phyloP scores from a whole-genome alignment of 495 filamentous ascomycete species.

The Daldinia concentrica region DNA sequence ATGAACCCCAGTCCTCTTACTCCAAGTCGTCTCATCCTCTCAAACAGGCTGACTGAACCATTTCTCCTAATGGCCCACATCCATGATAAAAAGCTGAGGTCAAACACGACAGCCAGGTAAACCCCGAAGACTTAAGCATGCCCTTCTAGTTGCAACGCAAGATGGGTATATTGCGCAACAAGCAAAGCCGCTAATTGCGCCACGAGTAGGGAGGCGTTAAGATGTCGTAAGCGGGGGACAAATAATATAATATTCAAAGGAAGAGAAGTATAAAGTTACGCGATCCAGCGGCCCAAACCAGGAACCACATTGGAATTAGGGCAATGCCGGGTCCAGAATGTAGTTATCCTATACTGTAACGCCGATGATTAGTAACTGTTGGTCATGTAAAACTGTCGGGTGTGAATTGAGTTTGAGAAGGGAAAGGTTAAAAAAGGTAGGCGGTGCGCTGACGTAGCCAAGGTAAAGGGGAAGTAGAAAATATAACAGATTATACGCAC shows the following conservation, averaged over 20 bases:
- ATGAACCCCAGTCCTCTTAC: conserved; percentile 27
- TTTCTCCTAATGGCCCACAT: conserved; percentile 18
- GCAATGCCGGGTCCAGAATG: conserved; percentile 10
- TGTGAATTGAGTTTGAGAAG: neutral
- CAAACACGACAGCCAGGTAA: conserved; percentile 18
- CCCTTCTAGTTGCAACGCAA: conserved; percentile 35
- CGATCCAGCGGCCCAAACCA: conserved; percentile 10
- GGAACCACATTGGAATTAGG: conserved; percentile 16
- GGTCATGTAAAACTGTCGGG: neutral
- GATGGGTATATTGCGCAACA: conserved; percentile 42
- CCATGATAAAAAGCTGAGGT: conserved; percentile 22
- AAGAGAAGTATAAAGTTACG: conserved; percentile 13
- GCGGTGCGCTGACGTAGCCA: neutral
- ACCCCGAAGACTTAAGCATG: conserved; percentile 14
- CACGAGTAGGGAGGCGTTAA: conserved; percentile 8
- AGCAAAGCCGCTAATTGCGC: conserved; percentile 17
- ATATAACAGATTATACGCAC: conserved; percentile 40
- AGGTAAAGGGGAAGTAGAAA: neutral
- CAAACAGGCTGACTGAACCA: conserved; percentile 22
- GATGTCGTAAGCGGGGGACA: conserved; percentile 11
- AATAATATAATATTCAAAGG: conserved; percentile 24
- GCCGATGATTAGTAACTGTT: conserved; percentile 23
- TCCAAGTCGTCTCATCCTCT: conserved; percentile 28
- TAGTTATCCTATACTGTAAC: conserved; percentile 40
- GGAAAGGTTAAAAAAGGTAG: neutral